phyloP scores from a whole-genome alignment of 352 stramenopile species.

The Phytophthora niederhauseri region DNA sequence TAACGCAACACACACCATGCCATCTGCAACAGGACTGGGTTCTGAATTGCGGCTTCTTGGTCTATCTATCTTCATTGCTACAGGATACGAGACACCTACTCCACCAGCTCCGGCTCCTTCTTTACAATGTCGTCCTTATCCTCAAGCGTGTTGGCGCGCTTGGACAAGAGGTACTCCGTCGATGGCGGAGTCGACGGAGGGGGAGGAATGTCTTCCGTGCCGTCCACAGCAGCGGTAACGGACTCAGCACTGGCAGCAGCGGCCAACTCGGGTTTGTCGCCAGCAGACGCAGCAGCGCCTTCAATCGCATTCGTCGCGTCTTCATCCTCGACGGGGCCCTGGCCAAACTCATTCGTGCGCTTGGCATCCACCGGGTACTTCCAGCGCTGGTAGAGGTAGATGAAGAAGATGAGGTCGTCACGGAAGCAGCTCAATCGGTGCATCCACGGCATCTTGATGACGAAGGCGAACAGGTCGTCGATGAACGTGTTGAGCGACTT shows the following conservation, averaged over 20 bases:
- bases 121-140: slow-evolving; percentile 22
- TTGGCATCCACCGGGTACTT: slow-evolving; percentile 95
- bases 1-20: slow-evolving; percentile 8
- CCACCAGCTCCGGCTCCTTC: slow-evolving; percentile 8
- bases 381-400: slow-evolving; percentile 99
- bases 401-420: slow-evolving; percentile 99
- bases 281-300: slow-evolving; percentile 9
- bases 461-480: slow-evolving; percentile 92
- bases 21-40: slow-evolving; percentile 8
- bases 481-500: slow-evolving; percentile 97
- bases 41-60: slow-evolving; percentile 6
- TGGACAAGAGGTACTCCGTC: slow-evolving; percentile 66
- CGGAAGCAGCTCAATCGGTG: slow-evolving; percentile 98
- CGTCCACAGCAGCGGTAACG: slow-evolving; percentile 29
- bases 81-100: slow-evolving; percentile 11
- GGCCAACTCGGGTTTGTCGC: slow-evolving; percentile 11
- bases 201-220: slow-evolving; percentile 31
- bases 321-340: slow-evolving; percentile 71
- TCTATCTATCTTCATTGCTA: slow-evolving; percentile 30
- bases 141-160: slow-evolving; percentile 50
- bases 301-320: slow-evolving; percentile 39
- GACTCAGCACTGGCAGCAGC: slow-evolving; percentile 21
- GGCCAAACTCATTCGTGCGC: slow-evolving; percentile 94
- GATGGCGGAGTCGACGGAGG: slow-evolving; percentile 30
- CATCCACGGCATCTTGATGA: slow-evolving; percentile 96